Percentiles rank a stretch among this genome's conserved stretches.
Evolutionary conservation across 257 asterid species (phyloP).

Genomic region (Rehmannia glutinosa): DNA sequence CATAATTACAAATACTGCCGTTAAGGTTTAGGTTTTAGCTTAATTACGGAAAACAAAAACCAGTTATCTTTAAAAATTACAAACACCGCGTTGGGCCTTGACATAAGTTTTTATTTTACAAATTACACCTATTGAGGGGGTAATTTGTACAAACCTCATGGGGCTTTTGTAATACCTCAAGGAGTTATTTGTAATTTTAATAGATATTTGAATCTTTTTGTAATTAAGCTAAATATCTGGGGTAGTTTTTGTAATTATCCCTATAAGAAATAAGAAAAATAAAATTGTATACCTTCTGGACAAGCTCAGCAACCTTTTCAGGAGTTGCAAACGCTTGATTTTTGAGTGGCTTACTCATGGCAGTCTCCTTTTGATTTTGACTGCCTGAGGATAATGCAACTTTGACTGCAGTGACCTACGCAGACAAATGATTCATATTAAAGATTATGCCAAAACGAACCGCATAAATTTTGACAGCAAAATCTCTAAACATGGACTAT

Average conservation of each 20-base stretch:
- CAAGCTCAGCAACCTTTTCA: slow-evolving; percentile 81
- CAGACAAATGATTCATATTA: slow-evolving; percentile 12
- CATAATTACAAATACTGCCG: neutral
- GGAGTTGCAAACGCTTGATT: slow-evolving; percentile 97
- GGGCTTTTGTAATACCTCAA: no score
- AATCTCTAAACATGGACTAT: neutral
- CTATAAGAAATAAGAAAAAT: neutral
- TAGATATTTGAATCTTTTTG: neutral
- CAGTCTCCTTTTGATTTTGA: slow-evolving; percentile 63
- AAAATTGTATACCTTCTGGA: slow-evolving; percentile 64
- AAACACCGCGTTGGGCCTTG: no score
- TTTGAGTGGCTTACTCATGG: slow-evolving; percentile 72
- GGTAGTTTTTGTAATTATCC: neutral
- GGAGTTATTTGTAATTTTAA: no score
- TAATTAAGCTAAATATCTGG: neutral
- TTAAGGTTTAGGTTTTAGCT: neutral
- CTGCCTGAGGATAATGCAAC: slow-evolving; percentile 67
- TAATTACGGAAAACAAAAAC: neutral
- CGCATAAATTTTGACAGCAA: neutral
- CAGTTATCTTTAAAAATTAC: neutral
- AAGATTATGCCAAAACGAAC: slow-evolving; percentile 1
- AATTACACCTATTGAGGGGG: no score
- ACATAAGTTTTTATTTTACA: no score
- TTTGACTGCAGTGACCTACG: slow-evolving; percentile 93
- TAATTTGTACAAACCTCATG: no score